Evolutionary conservation across 331 rosid species (phyloP).

Genomic region (Malus hybrid): DNA sequence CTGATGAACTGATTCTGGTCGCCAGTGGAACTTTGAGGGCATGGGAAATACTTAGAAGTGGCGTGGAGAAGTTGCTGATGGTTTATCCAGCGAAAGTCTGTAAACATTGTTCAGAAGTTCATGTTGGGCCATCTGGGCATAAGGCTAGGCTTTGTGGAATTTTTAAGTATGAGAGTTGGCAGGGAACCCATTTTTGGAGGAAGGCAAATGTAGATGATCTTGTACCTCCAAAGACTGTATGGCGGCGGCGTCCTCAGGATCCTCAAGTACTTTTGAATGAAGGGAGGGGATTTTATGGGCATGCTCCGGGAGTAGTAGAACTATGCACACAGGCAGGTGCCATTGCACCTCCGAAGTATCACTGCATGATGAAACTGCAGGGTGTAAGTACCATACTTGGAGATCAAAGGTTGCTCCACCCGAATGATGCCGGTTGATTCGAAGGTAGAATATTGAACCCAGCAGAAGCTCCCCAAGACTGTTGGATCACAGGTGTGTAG

Average conservation of each 20-base stretch:
- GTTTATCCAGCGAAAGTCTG: conserved; percentile 83
- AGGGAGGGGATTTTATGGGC: conserved; percentile 63
- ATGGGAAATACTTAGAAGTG: conserved; percentile 70
- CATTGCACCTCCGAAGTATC: conserved; percentile 56
- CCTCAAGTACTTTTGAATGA: conserved; percentile 68
- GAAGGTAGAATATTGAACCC: conserved; percentile 37
- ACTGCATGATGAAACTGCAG: conserved; percentile 61
- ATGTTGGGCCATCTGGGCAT: conserved; percentile 87
- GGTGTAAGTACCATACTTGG: conserved; percentile 45
- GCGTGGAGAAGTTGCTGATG: conserved; percentile 62
- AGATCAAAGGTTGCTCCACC: conserved; percentile 13
- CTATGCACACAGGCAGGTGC: conserved; percentile 70
- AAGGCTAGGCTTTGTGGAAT: conserved; percentile 80
- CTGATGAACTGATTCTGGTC: conserved; percentile 32
- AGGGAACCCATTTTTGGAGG: conserved; percentile 75
- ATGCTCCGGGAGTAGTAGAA: conserved; percentile 67
- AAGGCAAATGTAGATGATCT: conserved; percentile 66
- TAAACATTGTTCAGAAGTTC: conserved; percentile 77
- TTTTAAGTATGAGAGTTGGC: conserved; percentile 75
- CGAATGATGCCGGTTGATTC: conserved; percentile 12
- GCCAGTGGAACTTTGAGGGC: conserved; percentile 59
- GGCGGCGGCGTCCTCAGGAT: conserved; percentile 72
- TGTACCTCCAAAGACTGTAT: conserved; percentile 65
- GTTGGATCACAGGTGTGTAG: conserved; percentile 17
- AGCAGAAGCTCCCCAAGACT: conserved; percentile 47